Base-by-base conservation (phyloP, 148 eudicot genomes). In the Vaccinium myrtillus region DNA sequence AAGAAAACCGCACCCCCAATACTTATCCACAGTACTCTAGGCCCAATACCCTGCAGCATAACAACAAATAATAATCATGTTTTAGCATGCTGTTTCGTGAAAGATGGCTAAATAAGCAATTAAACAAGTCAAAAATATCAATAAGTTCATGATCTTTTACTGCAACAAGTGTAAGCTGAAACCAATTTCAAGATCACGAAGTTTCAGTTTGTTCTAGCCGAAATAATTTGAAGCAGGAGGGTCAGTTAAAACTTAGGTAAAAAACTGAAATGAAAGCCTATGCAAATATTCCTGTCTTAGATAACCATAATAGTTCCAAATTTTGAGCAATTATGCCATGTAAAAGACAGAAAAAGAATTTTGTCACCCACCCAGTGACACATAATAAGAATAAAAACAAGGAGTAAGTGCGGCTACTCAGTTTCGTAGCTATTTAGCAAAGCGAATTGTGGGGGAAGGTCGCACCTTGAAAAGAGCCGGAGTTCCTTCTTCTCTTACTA, bases 11-110 rank as follows among this genome's bases (percentile, higher is more conserved):
- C 89, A 81, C 98, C 98, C 2, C 98, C 98, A 46, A 95, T 84
- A 16, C 98, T 95, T 74, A 95, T 95, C 98, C 98, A 95, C 65
- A 95, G 59, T 73, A 95, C 95, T 83, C 98, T 84, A 70, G 98
- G 93, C 27, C 94, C 97, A 11, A 95, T 89, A 3, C 98, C 98
- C 98, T 95, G 92, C 91, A 91, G 50, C 43, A 81, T n/a, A n/a
- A n/a, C 80, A 77, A 69, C 49, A 65, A 53, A 32, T 43, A 56
- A 55, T 8, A 6, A 36, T 65, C 43, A 27, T 5, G 14, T 82
- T 43, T 69, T 30, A 49, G 82, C 15, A 70, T 82, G 69, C 77
- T 15, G 18, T 25, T 69, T 46, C 25, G 30, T 6, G 36, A n/a
- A 25, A 30, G 77, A 12, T 0, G 1, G 27, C 70, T 12, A 11